phyloP scores from a whole-genome alignment of 2,329 filamentous ascomycete genomes.

The Aspergillus bombycis region DNA sequence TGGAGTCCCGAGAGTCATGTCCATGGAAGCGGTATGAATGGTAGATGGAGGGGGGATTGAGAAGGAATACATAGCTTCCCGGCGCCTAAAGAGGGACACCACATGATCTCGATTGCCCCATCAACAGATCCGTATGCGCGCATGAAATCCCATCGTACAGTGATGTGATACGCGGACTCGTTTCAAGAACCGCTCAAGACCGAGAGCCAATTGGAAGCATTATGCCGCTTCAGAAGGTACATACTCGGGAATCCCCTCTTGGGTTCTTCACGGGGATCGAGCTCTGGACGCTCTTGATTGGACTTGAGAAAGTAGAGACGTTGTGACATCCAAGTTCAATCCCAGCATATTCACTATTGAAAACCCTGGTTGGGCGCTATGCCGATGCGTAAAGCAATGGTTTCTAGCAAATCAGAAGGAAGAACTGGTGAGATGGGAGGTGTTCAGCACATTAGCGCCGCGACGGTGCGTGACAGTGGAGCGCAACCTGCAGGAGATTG shows the following conservation, averaged over 20 bases:
- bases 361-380: constrained; percentile 20
- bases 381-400: constrained; percentile 8
- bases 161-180: constrained; percentile 14
- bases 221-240: neutral
- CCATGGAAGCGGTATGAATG: neutral
- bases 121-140: constrained; percentile 1
- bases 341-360: constrained; percentile 5
- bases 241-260: constrained; percentile 8
- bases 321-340: neutral
- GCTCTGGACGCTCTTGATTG: constrained; percentile 15
- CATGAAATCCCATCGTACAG: constrained; percentile 1
- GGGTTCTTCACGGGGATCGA: constrained; percentile 21
- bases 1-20: constrained; percentile 7
- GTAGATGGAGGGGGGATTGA: constrained; percentile 11
- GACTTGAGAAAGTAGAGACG: neutral
- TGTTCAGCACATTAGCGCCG: constrained; percentile 17
- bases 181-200: constrained; percentile 14
- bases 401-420: constrained; percentile 13
- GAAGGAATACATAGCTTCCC: constrained; percentile 21
- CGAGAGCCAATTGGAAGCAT: constrained; percentile 18
- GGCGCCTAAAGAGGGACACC: constrained; percentile 17
- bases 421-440: constrained; percentile 12
- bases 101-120: constrained; percentile 15
- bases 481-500: constrained; percentile 23
- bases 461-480: constrained; percentile 23